Conservation (phyloP, 2,329 filamentous ascomycete species). For the Arthrobotrys megalospora region DNA sequence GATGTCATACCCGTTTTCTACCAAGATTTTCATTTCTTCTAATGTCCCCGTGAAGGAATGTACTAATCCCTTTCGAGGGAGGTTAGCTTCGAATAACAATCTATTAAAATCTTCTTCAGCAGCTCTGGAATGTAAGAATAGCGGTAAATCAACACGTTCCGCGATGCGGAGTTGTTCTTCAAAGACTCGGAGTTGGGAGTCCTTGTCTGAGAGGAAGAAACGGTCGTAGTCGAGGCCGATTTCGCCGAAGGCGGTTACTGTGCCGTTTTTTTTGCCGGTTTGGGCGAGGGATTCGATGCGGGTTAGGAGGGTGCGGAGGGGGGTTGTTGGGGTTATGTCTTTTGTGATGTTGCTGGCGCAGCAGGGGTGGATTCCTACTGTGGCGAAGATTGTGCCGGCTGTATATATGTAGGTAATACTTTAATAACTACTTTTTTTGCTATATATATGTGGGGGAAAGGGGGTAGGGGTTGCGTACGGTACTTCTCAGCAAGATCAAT, state of each 20-base stretch:
- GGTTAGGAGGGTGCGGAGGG: conserved; percentile 68
- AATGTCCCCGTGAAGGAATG: conserved; percentile 93
- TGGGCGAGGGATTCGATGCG: conserved; percentile 77
- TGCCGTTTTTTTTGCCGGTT: conserved; percentile 72
- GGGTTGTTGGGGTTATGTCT: conserved; percentile 67
- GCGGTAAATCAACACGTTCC: conserved; percentile 81
- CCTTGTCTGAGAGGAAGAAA: conserved; percentile 83
- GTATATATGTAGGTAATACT: conserved; percentile 46
- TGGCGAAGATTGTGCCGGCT: conserved; percentile 88
- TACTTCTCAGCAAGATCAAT: conserved; percentile 81
- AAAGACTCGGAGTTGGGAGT: conserved; percentile 87
- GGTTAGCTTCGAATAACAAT: conserved; percentile 70
- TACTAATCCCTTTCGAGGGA: conserved; percentile 80
- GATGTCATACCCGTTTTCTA: conserved; percentile 86
- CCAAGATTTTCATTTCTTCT: conserved; percentile 85
- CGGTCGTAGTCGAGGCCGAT: conserved; percentile 97
- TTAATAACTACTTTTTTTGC: background rate
- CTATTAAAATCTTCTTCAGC: conserved; percentile 87
- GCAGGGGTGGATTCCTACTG: conserved; percentile 94
- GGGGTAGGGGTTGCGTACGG: conserved; percentile 72
- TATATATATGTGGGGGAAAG: background rate
- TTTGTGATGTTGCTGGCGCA: conserved; percentile 83
- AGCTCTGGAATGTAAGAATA: conserved; percentile 93
- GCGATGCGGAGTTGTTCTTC: conserved; percentile 85
- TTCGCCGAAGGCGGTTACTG: conserved; percentile 88